Conservation (phyloP, 192 early-diverging fungal species). For the Funneliformis geosporum region DNA sequence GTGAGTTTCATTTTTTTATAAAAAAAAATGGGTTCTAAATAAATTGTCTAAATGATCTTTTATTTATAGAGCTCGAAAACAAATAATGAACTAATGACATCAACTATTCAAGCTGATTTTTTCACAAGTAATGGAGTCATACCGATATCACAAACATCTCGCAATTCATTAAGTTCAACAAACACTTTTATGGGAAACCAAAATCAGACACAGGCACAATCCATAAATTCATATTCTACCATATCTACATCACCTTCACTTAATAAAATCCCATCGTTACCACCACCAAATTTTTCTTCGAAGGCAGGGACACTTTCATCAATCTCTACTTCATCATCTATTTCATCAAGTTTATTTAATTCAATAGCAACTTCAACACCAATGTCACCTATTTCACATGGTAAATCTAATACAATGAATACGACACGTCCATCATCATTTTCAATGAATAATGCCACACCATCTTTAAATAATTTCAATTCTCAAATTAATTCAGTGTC, state of each 20-base stretch:
- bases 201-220: not conserved
- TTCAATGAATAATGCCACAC: no score
- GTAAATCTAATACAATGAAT: not conserved
- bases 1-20: not conserved
- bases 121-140: not conserved
- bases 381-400: not conserved
- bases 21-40: not conserved
- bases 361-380: not conserved
- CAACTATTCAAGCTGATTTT: not conserved
- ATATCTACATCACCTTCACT: not conserved
- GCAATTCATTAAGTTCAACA: not conserved
- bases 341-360: not conserved
- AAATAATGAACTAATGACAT: not conserved
- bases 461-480: not conserved
- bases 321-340: not conserved
- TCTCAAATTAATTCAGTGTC: not conserved
- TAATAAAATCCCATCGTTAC: not conserved
- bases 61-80: not conserved
- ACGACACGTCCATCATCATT: not conserved
- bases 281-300: slow-evolving; percentile 1
- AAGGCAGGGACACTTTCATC: not conserved
- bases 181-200: not conserved
- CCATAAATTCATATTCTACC: not conserved
- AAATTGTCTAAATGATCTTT: not conserved
- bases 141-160: not conserved